Evolutionary conservation across 2,329 filamentous ascomycete genomes (phyloP).

Genomic region (Blumeria graminis): DNA sequence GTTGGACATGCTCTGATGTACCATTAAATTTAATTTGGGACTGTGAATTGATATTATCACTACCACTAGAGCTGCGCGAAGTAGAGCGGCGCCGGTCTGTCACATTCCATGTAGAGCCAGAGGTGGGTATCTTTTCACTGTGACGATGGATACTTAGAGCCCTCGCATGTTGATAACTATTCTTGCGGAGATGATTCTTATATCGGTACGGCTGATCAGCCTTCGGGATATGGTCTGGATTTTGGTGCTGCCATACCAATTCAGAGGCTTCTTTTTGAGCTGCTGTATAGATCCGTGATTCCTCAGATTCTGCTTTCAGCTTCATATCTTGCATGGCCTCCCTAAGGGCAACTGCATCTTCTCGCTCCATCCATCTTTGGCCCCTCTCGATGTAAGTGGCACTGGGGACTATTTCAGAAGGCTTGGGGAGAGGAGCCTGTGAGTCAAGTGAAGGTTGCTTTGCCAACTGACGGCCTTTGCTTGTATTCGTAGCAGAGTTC

Average conservation of each 20-base stretch:
- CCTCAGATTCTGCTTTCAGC: slow-evolving; percentile 29
- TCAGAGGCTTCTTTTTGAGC: slow-evolving; percentile 58
- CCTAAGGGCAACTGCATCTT: slow-evolving; percentile 45
- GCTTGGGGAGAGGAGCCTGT: slow-evolving; percentile 22
- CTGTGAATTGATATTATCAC: slow-evolving; percentile 13
- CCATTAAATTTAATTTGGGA: slow-evolving; percentile 16
- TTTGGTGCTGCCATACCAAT: slow-evolving; percentile 52
- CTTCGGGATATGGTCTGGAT: slow-evolving; percentile 27
- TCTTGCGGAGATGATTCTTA: slow-evolving; percentile 40
- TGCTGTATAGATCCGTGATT: slow-evolving; percentile 38
- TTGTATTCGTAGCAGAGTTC: slow-evolving; percentile 12
- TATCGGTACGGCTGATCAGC: slow-evolving; percentile 44
- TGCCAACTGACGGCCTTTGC: slow-evolving; percentile 12
- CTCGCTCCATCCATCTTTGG: slow-evolving; percentile 57
- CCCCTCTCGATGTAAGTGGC: slow-evolving; percentile 50
- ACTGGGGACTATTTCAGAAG: slow-evolving; percentile 37
- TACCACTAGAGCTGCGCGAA: slow-evolving; percentile 15
- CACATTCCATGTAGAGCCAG: slow-evolving; percentile 13
- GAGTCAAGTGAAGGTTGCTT: slow-evolving; percentile 7
- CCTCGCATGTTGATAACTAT: slow-evolving; percentile 45
- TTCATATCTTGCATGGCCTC: slow-evolving; percentile 54
- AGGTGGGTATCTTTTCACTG: slow-evolving; percentile 20
- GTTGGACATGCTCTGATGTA: slow-evolving; percentile 5
- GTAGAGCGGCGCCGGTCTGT: slow-evolving; percentile 11
- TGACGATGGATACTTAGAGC: slow-evolving; percentile 31